Evolutionary conservation across 2,329 filamentous ascomycete genomes (phyloP).

Genomic region (Phialophora expanda): DNA sequence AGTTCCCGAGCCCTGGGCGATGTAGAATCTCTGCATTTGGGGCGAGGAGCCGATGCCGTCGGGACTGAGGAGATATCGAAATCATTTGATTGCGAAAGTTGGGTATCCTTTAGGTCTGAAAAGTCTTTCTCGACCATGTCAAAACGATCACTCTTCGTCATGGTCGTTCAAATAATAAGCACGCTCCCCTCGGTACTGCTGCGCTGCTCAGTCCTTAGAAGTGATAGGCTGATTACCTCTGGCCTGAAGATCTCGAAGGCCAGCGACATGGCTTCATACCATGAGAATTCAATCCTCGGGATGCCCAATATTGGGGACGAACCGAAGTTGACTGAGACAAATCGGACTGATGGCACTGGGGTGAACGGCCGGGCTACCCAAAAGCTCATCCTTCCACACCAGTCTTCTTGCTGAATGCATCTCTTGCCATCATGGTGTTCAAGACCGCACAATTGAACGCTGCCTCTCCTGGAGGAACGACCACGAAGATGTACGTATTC

Average conservation of each 20-base stretch:
- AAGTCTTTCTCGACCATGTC: background rate
- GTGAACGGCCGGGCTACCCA: background rate
- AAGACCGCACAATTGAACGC: slow-evolving; percentile 88
- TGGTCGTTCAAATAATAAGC: background rate
- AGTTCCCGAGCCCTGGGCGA: background rate
- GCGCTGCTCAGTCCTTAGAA: background rate
- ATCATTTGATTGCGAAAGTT: background rate
- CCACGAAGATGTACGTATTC: slow-evolving; percentile 94
- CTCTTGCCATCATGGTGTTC: slow-evolving; percentile 84
- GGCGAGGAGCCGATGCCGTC: background rate
- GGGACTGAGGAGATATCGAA: background rate
- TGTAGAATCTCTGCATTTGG: background rate
- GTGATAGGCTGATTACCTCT: background rate
- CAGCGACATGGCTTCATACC: background rate
- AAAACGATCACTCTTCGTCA: background rate
- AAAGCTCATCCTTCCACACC: slow-evolving; percentile 38
- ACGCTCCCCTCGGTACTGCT: background rate
- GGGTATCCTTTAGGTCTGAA: background rate
- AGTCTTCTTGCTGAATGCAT: slow-evolving; percentile 70
- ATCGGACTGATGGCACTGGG: background rate
- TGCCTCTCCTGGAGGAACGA: slow-evolving; percentile 87
- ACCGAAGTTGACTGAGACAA: background rate
- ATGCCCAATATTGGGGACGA: background rate
- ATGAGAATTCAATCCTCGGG: background rate
- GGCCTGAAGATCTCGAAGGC: background rate